phyloP scores from a whole-genome alignment of 306 rosid species.

The Vigna nakashimae region DNA sequence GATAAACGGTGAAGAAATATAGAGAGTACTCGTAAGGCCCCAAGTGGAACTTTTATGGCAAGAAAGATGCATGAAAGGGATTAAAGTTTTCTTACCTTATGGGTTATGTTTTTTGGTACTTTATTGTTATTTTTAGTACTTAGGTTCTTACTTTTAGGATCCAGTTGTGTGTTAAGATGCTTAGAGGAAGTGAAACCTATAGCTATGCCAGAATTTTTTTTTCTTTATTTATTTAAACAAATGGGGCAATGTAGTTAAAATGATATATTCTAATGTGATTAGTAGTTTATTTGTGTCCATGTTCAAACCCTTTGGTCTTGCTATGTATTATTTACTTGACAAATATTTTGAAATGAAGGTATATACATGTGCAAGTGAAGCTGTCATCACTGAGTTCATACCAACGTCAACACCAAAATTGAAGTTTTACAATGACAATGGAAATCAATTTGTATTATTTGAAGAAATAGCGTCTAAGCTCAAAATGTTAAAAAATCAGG shows the following conservation, averaged over 20 bases:
- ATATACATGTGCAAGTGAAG: conserved; percentile 77
- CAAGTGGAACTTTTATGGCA: conserved; percentile 2
- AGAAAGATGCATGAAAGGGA: background rate
- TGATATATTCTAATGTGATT: conserved; percentile 15
- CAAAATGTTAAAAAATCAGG: conserved; percentile 59
- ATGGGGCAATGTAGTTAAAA: no score
- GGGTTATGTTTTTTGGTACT: conserved; percentile 4
- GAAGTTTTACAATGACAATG: conserved; percentile 52
- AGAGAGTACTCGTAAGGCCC: conserved; percentile 5
- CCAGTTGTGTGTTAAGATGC: conserved; percentile 22
- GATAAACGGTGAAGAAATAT: background rate
- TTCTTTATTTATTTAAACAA: background rate
- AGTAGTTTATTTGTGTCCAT: background rate
- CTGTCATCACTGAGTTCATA: conserved; percentile 66
- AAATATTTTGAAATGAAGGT: conserved; percentile 59
- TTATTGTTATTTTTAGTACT: background rate
- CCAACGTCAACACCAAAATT: conserved; percentile 78
- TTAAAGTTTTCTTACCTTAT: conserved; percentile 2
- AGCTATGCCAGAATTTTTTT: conserved; percentile 12
- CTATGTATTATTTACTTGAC: conserved; percentile 14
- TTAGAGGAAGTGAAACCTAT: conserved; percentile 20
- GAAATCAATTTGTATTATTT: conserved; percentile 48
- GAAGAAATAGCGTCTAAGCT: conserved; percentile 41
- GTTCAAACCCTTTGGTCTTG: conserved; percentile 28
- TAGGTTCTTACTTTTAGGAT: background rate